These are phyloP conservation scores for Bocquillonia castaneifolia DNA, from an alignment of 441 rosid genomes.

Conservation along the genomic window DNA sequence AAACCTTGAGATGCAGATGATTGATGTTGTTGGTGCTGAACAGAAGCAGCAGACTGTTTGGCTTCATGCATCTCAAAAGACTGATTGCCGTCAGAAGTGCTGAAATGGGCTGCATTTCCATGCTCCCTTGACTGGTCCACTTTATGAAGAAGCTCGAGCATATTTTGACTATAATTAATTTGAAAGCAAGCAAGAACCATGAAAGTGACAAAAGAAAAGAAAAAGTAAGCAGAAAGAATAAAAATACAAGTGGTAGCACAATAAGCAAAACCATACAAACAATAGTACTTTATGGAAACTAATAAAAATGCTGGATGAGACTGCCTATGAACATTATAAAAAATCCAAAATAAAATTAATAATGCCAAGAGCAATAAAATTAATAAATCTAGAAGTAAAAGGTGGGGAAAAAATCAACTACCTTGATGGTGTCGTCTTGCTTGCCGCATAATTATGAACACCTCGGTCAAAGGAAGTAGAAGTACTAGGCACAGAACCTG, in stretches of 20 bases:
- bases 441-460: conserved; percentile 35
- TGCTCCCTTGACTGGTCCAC: conserved; percentile 60
- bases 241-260: background rate
- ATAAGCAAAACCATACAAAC: background rate
- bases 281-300: background rate
- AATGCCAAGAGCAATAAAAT: background rate
- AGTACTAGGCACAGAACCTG: conserved; percentile 34
- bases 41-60: conserved; percentile 45
- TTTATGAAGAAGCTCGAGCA: conserved; percentile 86
- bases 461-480: conserved; percentile 39
- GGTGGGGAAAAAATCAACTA: conserved; percentile 22
- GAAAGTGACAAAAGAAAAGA: background rate
- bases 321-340: background rate
- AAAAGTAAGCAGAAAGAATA: background rate
- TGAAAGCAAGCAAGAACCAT: background rate
- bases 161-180: conserved; percentile 54
- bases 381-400: background rate
- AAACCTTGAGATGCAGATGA: conserved; percentile 66
- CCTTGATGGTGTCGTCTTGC: conserved; percentile 50
- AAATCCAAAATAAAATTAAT: background rate
- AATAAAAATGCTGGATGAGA: background rate
- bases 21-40: conserved; percentile 45
- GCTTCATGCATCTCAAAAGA: conserved; percentile 44
- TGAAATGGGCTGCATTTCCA: conserved; percentile 36
- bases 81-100: conserved; percentile 42